phyloP scores from a whole-genome alignment of 2,329 filamentous ascomycete species.

The Fusarium sp. region DNA sequence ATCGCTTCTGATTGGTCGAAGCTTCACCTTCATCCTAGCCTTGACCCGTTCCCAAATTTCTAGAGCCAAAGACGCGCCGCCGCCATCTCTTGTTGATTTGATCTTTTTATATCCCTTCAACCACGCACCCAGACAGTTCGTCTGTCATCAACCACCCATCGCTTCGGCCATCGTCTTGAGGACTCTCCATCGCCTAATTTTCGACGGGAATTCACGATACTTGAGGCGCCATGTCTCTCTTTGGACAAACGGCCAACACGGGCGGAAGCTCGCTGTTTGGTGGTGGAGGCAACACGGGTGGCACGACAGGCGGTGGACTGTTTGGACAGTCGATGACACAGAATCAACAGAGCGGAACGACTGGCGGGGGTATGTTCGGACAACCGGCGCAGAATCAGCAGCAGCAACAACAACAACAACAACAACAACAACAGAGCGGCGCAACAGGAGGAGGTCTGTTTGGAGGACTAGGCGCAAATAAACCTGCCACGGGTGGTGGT shows the following conservation, averaged over 20 bases:
- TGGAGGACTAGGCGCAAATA: constrained; percentile 44
- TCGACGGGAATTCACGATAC: constrained; percentile 6
- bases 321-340: constrained; percentile 48
- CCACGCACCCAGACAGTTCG: constrained; percentile 28
- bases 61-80: constrained; percentile 45
- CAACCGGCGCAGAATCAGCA: constrained; percentile 40
- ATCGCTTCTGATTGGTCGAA: constrained; percentile 49
- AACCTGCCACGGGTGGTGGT: constrained; percentile 41
- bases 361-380: constrained; percentile 45
- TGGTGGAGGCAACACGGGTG: constrained; percentile 41
- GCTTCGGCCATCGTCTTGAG: not conserved
- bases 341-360: constrained; percentile 40
- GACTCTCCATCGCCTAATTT: constrained; percentile 1
- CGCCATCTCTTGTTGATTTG: constrained; percentile 38
- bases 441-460: constrained; percentile 49
- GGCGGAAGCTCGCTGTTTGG: constrained; percentile 42
- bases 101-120: constrained; percentile 30
- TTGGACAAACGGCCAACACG: constrained; percentile 48
- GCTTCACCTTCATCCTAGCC: constrained; percentile 47
- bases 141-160: constrained; percentile 16
- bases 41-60: constrained; percentile 49
- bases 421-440: constrained; percentile 30
- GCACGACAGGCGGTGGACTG: constrained; percentile 46
- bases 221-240: constrained; percentile 50
- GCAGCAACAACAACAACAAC: constrained; percentile 30